Conservation (phyloP, 495 filamentous ascomycete genomes). For the Mytilinidion resinicola region DNA sequence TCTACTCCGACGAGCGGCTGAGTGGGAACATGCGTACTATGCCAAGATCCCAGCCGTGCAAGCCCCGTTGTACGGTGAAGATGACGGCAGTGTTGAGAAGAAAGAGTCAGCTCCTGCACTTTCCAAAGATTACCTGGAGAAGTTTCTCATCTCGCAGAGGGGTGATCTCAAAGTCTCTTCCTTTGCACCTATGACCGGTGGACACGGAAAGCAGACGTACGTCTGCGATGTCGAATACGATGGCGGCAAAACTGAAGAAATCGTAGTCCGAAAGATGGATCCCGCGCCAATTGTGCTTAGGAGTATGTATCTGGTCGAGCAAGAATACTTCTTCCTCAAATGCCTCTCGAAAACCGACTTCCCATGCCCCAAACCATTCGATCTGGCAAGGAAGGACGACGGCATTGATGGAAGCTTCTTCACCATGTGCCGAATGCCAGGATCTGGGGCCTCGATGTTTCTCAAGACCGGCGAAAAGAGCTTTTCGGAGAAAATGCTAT, state of each 20-base stretch:
- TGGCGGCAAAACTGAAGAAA: background rate
- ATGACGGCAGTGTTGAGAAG: background rate
- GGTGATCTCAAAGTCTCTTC: background rate
- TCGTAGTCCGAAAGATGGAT: background rate
- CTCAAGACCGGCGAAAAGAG: background rate
- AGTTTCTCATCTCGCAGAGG: background rate
- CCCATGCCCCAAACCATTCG: background rate
- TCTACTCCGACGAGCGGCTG: background rate
- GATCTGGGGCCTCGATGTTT: background rate
- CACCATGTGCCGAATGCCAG: background rate
- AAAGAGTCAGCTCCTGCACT: background rate
- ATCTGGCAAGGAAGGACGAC: background rate
- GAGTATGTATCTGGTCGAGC: background rate
- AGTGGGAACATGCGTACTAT: slow-evolving; percentile 1
- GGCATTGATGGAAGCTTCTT: background rate
- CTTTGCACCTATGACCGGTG: background rate
- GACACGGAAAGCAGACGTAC: background rate
- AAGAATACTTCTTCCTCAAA: slow-evolving; percentile 6
- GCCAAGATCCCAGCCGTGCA: background rate
- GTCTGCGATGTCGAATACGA: background rate
- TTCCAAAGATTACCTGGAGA: background rate
- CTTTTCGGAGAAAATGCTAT: slow-evolving; percentile 1
- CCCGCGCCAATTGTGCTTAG: background rate
- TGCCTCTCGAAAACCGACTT: background rate
- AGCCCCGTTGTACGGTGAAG: background rate